These are phyloP conservation scores for Penicillium parvum DNA, from an alignment of 495 filamentous ascomycete genomes.

Conservation along the genomic window DNA sequence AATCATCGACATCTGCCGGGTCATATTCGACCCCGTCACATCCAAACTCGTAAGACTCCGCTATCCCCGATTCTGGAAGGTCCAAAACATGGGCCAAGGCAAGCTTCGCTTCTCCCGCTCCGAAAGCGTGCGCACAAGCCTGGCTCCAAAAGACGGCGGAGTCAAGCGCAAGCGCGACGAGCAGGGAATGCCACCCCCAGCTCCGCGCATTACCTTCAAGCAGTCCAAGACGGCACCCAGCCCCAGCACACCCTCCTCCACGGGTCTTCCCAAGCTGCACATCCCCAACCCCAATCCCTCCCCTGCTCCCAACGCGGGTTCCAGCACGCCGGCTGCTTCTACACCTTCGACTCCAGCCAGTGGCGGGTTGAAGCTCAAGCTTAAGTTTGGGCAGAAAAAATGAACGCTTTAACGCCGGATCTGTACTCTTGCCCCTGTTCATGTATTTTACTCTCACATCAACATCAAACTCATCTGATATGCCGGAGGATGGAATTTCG, in stretches of 20 bases:
- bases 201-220: conserved; percentile 44
- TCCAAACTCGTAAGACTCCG: conserved; percentile 59
- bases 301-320: conserved; percentile 13
- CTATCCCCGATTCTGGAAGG: conserved; percentile 68
- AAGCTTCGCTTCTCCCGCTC: conserved; percentile 39
- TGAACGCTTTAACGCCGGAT: conserved; percentile 13
- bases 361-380: conserved; percentile 40
- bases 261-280: conserved; percentile 31
- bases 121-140: conserved; percentile 26
- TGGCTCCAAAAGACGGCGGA: conserved; percentile 30
- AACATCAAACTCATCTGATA: background rate
- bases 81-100: conserved; percentile 54
- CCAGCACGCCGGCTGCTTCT: conserved; percentile 20
- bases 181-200: conserved; percentile 33
- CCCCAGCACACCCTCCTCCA: conserved; percentile 21
- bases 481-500: background rate
- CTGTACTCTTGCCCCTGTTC: conserved; percentile 8
- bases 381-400: conserved; percentile 40
- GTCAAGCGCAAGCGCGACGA: conserved; percentile 46
- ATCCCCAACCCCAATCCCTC: conserved; percentile 37
- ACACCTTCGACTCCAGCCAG: conserved; percentile 33
- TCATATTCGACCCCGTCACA: conserved; percentile 65
- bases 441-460: conserved; percentile 20
- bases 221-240: conserved; percentile 29
- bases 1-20: conserved; percentile 67